Evolutionary conservation across 805 yeast species (phyloP).

Genomic region (Metschnikowia amazonensis): DNA sequence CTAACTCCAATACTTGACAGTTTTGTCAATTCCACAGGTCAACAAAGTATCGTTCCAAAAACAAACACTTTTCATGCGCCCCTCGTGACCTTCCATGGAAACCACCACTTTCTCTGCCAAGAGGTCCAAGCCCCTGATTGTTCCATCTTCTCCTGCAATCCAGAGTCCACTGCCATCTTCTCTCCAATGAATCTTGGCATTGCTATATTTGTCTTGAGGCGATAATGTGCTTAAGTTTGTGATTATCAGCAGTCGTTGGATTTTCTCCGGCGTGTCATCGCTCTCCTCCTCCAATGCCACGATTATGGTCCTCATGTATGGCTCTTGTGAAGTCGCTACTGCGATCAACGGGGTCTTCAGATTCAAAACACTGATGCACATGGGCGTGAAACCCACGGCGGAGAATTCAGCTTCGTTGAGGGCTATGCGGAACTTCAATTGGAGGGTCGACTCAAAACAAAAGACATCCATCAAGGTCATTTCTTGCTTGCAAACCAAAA

Average conservation of each 20-base stretch:
- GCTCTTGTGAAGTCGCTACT: constrained; percentile 73
- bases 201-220: constrained; percentile 68
- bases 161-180: constrained; percentile 49
- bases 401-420: constrained; percentile 72
- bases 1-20: constrained; percentile 4
- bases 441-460: constrained; percentile 11
- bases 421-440: constrained; percentile 44
- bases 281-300: constrained; percentile 39
- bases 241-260: constrained; percentile 26
- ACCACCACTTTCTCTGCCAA: constrained; percentile 32
- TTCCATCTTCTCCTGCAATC: constrained; percentile 69
- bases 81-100: constrained; percentile 38
- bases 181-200: constrained; percentile 47
- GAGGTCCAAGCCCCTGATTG: constrained; percentile 56
- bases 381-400: constrained; percentile 59
- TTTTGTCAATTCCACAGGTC: constrained; percentile 46
- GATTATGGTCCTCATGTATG: constrained; percentile 66
- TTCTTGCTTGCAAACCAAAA: constrained; percentile 58
- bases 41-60: constrained; percentile 39
- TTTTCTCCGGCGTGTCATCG: constrained; percentile 9
- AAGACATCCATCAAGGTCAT: constrained; percentile 54
- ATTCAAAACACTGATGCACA: constrained; percentile 31
- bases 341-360: constrained; percentile 38
- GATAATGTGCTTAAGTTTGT: constrained; percentile 43
- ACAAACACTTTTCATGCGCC: constrained; percentile 44